Evolutionary conservation across 2,329 filamentous ascomycete species (phyloP), one percentile per base, ranked within the genome.

Genomic region (Fusarium ambrosium): DNA sequence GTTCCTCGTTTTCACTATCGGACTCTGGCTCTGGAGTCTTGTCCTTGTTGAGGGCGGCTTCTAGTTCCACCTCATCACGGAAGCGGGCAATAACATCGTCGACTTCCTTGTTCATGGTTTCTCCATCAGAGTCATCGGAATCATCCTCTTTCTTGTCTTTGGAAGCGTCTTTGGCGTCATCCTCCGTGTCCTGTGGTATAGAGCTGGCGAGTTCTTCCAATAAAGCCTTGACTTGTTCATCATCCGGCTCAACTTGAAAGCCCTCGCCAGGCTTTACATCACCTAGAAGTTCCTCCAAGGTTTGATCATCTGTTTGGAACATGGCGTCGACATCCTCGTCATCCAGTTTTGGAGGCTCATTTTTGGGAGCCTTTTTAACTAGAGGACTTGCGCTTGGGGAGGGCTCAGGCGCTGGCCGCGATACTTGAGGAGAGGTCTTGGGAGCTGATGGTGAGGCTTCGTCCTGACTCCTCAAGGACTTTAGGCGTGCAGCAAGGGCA

Each of bases 281-380:
- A 3, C 82, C 84, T 3, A 91, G 82, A 11, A 90, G 82, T 68
- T 89, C 87, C 64, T 90, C 85, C 1, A 90, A 81, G 1, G 85
- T 87, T 56, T 85, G 81, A n/a, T 90, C 88, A 72, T 89, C 88
- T 3, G 86, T 87, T 39, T 84, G 80, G 32, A 87, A 82, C 20
- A 87, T 76, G 2, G 82, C 75, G 0, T 84, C 83, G 5, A 81
- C 78, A 43, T 85, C 84, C 0, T 85, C 82, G 48, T 82, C 80
- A 1, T 81, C 80, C 1, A 45, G 34, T 10, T 66, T 43, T 5
- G 18, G 8, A 1, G 51, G 27, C 5, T 69, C 64, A 6, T 68
- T 37, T 14, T 36, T 43, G 3, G 61, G 14, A 2, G 58, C 24
- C 4, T 43, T 72, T 37, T 68, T 41, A 24, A 62, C 56, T 56